These are phyloP conservation scores for Cyberlindnera euphorbiae DNA, from an alignment of 805 yeast species.

Conservation along the genomic window DNA sequence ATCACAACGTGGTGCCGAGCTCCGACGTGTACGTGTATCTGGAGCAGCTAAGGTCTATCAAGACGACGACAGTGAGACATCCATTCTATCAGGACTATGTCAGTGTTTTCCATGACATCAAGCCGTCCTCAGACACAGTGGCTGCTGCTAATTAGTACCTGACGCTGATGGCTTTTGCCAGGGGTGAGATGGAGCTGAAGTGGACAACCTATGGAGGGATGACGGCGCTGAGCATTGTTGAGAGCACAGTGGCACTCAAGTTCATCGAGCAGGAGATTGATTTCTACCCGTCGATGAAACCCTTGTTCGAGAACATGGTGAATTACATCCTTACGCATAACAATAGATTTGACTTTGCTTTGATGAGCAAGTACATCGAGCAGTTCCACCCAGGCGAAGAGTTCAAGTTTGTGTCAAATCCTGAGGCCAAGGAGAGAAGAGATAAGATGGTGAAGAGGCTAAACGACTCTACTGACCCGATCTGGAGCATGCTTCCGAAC, in stretches of 20 bases:
- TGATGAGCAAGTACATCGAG: conserved; percentile 1
- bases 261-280: conserved; percentile 3
- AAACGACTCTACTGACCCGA: no score
- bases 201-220: conserved; percentile 5
- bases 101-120: not conserved
- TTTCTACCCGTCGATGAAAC: not conserved
- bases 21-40: conserved; percentile 1
- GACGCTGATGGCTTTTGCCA: no score
- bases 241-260: conserved; percentile 1
- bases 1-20: not conserved
- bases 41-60: conserved; percentile 2
- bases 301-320: conserved; percentile 1
- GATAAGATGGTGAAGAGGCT: no score
- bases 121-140: no score
- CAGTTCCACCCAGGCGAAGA: not conserved
- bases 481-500: no score
- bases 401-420: conserved; percentile 1
- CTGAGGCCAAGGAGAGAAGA: no score
- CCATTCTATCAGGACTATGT: conserved; percentile 5
- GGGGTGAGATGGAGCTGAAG: conserved; percentile 4
- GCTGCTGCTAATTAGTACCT: no score
- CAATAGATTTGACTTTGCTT: not conserved
- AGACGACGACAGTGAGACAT: conserved; percentile 1
- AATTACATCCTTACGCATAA: conserved; percentile 1
- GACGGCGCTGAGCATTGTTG: not conserved